Evolutionary conservation across 495 filamentous ascomycete genomes (phyloP), one percentile per base, ranked within the genome.

Genomic region (Thozetella sp.): DNA sequence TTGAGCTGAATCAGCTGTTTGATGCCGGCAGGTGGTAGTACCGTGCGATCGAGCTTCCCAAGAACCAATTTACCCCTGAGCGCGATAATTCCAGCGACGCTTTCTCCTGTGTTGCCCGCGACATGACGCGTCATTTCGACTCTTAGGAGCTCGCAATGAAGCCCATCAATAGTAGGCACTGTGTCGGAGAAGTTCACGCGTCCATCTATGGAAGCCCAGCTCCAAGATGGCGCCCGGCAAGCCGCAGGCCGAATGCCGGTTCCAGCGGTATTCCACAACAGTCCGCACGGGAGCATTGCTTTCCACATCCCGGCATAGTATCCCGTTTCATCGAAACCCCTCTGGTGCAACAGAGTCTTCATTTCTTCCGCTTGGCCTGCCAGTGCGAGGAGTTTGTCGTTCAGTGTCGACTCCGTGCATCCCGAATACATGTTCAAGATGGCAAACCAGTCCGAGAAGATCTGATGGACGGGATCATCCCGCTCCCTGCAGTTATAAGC

Each of bases 361-460:
- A 66, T 61, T 15, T 51, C 57, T 22, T 48, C 53, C 23, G 68
- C 68, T 19, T 69, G 30, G n/a, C 66, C 68, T 17, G 68, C 63
- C 11, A 71, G 45, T 13, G 63, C 67, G 17, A 67, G 24, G 15
- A 71, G 43, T 37, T 61, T 68, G 50, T 71, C 68, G n/a, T 23
- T 51, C 30, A 30, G 23, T 6, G 22, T 17, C 24, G 57, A 60
- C 43, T 67, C 34, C 10, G 56, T 23, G 46, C 50, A 54, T 19
- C 53, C 23, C n/a, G 58, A 46, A 53, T 71, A 69, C n/a, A 25
- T 24, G 9, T 53, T 26, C 22, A 67, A 34, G 19, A 67, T 53
- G 19, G 51, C 22, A 22, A 55, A 40, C 65, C 65, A 70, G 52
- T 50, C 57, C 17, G 55, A 10, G 51, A 60, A 46, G 11, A 57